A percentile compares a stretch with the other conserved stretches of the same genome.
Evolutionary conservation across 2,329 filamentous ascomycete genomes (phyloP).

Genomic region (Aspergillus transmontanensis): DNA sequence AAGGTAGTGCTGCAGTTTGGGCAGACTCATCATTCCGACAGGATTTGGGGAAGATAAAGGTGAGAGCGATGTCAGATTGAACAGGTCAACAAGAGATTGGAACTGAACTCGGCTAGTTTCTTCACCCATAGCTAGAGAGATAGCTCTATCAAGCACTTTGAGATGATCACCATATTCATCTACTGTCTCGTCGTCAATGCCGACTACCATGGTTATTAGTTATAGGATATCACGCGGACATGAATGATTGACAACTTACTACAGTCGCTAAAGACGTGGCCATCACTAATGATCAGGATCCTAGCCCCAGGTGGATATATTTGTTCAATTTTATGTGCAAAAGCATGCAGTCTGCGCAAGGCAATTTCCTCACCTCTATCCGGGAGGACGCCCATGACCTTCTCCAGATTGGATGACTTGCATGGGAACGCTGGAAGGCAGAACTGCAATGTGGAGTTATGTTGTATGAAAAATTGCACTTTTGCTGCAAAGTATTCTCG

Average conservation of each 20-base stretch:
- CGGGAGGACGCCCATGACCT: constrained; percentile 35
- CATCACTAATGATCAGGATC: constrained; percentile 45
- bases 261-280: constrained; percentile 48
- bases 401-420: constrained; percentile 42
- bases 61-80: background rate
- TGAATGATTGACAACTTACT: constrained; percentile 28
- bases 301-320: constrained; percentile 38
- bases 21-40: background rate
- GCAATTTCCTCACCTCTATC: constrained; percentile 42
- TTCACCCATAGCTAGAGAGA: background rate
- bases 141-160: constrained; percentile 39
- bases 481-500: background rate
- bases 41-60: background rate
- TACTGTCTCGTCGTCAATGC: constrained; percentile 48
- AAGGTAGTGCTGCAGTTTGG: background rate
- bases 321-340: constrained; percentile 31
- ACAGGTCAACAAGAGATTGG: constrained; percentile 7
- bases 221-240: background rate
- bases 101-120: background rate
- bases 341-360: constrained; percentile 32
- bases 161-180: constrained; percentile 43
- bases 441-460: constrained; percentile 19
- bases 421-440: constrained; percentile 45
- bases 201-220: constrained; percentile 27
- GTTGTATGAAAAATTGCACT: background rate